A percentile compares a stretch with the other conserved stretches of the same genome.
Evolutionary conservation across 305 asterid genomes (phyloP).

Genomic region (Solanum aculeatissimum): DNA sequence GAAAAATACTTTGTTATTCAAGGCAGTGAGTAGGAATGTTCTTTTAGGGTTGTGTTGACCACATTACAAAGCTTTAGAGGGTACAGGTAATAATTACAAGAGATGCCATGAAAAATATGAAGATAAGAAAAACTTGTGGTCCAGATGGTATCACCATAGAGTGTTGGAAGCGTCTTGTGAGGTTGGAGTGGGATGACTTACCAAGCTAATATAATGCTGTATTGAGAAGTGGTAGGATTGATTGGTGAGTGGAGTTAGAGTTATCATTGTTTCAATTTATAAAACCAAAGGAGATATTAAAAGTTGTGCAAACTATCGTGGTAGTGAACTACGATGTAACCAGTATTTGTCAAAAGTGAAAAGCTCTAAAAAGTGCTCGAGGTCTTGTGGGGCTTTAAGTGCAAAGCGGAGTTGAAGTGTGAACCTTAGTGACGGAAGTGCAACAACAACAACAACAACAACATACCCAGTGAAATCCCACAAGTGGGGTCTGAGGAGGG

Average conservation of each 20-base stretch:
- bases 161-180: background rate
- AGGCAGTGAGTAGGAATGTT: background rate
- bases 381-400: background rate
- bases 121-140: background rate
- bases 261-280: background rate
- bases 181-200: background rate
- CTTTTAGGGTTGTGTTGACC: background rate
- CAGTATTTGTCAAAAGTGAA: background rate
- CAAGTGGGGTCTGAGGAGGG: no score
- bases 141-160: background rate
- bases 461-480: no score
- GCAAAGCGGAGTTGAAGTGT: background rate
- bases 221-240: background rate
- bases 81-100: background rate
- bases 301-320: background rate
- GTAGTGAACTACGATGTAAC: background rate
- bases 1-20: background rate
- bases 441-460: no score
- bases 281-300: background rate
- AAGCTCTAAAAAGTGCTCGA: background rate
- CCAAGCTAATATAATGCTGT: background rate
- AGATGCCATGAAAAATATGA: background rate
- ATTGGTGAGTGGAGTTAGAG: background rate
- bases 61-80: background rate
- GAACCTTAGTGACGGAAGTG: background rate